Conservation (phyloP, 352 stramenopile species). For the Globisporangium alternatum region DNA sequence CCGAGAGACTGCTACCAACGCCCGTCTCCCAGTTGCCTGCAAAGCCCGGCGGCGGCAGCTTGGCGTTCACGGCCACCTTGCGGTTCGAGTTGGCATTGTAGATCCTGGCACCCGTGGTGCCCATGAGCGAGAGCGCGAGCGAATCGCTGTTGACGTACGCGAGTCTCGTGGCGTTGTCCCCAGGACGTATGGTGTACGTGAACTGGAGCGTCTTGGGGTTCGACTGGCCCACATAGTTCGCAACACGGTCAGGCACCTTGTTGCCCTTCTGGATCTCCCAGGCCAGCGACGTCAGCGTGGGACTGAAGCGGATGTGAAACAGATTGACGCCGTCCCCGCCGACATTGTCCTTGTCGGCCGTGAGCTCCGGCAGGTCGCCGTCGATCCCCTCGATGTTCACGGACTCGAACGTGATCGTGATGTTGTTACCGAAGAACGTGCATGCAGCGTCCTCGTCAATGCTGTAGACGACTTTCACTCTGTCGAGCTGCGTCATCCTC, state of each 20-base stretch:
- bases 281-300: conserved; percentile 39
- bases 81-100: conserved; percentile 46
- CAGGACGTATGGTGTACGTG: conserved; percentile 50
- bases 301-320: conserved; percentile 42
- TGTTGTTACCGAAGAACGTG: conserved; percentile 82
- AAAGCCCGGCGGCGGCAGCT: conserved; percentile 47
- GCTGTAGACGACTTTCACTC: conserved; percentile 54
- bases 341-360: conserved; percentile 42
- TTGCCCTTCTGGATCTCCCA: conserved; percentile 69
- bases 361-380: conserved; percentile 64
- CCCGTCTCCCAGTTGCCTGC: conserved; percentile 58
- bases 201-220: conserved; percentile 53
- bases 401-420: conserved; percentile 73
- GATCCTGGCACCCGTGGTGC: conserved; percentile 24
- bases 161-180: conserved; percentile 52
- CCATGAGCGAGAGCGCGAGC: conserved; percentile 36
- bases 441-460: conserved; percentile 57
- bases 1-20: conserved; percentile 56
- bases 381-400: conserved; percentile 64
- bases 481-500: conserved; percentile 63
- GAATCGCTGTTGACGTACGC: conserved; percentile 74
- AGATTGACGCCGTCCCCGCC: conserved; percentile 39
- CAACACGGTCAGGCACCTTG: conserved; percentile 34
- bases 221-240: conserved; percentile 28
- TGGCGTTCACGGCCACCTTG: conserved; percentile 30